Base-by-base conservation (phyloP, 805 yeast genomes). In the Pichia thaimueangensis region DNA sequence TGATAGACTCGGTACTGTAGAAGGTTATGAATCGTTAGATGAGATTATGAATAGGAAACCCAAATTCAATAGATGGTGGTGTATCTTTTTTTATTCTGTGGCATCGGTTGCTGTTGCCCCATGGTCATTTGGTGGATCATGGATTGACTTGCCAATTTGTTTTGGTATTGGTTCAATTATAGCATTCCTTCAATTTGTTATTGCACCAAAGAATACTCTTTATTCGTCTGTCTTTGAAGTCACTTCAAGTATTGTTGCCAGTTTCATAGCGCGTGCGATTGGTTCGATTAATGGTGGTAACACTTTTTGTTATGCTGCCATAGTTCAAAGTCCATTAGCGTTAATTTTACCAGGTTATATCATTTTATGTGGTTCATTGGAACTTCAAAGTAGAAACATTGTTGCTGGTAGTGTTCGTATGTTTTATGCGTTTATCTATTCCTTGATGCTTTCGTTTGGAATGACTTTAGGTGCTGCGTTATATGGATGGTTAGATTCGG, bases 381-480 rank as follows among this genome's bases (percentile, higher is more conserved):
- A 91, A 56, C 65, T 91, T 34, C 97, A 91, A 63, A 81, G 95
- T 12, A 73, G 91, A 57, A 91, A 86, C 53, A 58, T 91, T 37
- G 96, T 91, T 21, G 95, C 97, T 0, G 97, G 97, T 0, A 73
- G 95, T 1, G 97, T 91, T 39, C 70, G 97, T 59, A 91, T 91
- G 97, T 89, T 91, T 59, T 91, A 91, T 62, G 97, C 97, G 9
- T 82, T 89, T 52, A 87, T 91, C 36, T 91, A 91, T 58, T 88
- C 97, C 4, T 63, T 89, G 50, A 87, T 89, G 64, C 69, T 89
- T 39, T 93, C 96, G 8, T 91, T 91, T 64, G 97, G 97, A 34
- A 86, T 91, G 49, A 88, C 97, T 0, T 65, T 91, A 43, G 97
- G 97, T 1, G 86, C 96, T 5, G 95, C 95, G 0, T 67, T 91